phyloP scores from a whole-genome alignment of 441 rosid species.

The Isatis lusitanica region DNA sequence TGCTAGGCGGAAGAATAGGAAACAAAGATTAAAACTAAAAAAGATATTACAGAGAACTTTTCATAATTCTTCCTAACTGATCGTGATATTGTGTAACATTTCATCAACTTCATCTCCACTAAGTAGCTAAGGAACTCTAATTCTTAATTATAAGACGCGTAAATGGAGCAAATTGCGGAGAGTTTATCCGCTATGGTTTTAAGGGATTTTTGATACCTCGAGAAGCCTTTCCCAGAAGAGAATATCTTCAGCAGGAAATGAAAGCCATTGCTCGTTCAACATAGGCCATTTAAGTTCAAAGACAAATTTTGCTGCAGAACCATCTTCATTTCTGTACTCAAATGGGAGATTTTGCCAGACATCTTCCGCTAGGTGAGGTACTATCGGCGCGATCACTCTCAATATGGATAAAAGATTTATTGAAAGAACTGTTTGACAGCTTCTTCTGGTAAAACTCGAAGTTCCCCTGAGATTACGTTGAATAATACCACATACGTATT shows the following conservation, averaged over 20 bases:
- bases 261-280: conserved; percentile 60
- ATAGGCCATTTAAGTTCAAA: conserved; percentile 93
- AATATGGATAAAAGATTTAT: conserved; percentile 78
- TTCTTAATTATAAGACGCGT: neutral
- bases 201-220: conserved; percentile 52
- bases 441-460: conserved; percentile 77
- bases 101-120: neutral
- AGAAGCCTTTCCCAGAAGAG: conserved; percentile 80
- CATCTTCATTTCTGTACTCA: conserved; percentile 50
- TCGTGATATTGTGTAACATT: neutral
- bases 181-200: neutral
- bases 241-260: conserved; percentile 66
- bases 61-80: neutral
- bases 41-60: neutral
- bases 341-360: conserved; percentile 96
- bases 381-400: conserved; percentile 84
- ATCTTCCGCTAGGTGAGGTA: conserved; percentile 97
- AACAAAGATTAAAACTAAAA: neutral
- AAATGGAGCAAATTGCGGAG: neutral
- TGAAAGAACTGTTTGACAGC: conserved; percentile 96
- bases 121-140: conserved; percentile 1
- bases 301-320: conserved; percentile 69
- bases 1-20: neutral
- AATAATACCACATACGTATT: neutral
- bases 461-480: conserved; percentile 59